These are phyloP conservation scores for Cylindrotheca fusiformis DNA, from an alignment of 108 stramenopile genomes.

Conservation along the genomic window DNA sequence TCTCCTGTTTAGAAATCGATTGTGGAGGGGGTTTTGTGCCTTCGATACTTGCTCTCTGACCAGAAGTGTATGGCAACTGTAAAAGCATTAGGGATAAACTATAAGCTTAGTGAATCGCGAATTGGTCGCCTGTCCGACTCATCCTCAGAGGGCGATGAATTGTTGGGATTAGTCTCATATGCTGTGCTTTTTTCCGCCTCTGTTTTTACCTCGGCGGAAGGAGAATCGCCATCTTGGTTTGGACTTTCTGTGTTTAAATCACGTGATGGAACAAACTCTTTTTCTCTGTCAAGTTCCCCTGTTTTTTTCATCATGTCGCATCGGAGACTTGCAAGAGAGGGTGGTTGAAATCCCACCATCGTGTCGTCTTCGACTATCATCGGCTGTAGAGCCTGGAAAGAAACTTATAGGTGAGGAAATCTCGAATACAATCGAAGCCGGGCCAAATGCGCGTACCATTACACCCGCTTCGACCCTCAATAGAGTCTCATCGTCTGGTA, in stretches of 20 bases:
- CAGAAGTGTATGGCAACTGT: too few species aligned
- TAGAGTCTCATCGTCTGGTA: conserved; percentile 71
- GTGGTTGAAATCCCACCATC: conserved; percentile 77
- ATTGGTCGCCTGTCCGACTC: background rate
- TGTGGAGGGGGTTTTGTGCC: too few species aligned
- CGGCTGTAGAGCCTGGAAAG: conserved; percentile 61
- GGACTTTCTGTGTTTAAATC: conserved; percentile 12
- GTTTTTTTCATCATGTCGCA: conserved; percentile 74
- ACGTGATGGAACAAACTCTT: conserved; percentile 11
- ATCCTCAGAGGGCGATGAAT: background rate
- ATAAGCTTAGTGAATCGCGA: background rate
- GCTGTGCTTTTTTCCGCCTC: too few species aligned
- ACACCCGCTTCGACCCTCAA: conserved; percentile 79
- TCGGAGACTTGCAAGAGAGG: conserved; percentile 69
- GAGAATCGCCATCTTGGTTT: background rate
- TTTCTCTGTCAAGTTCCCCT: conserved; percentile 63
- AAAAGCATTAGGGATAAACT: background rate
- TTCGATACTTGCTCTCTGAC: too few species aligned
- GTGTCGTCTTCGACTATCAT: conserved; percentile 61
- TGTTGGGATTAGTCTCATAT: too few species aligned
- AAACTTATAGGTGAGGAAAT: too few species aligned
- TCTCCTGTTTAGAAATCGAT: too few species aligned
- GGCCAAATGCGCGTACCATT: background rate
- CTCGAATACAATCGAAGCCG: too few species aligned
- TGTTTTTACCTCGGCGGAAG: too few species aligned